Evolutionary conservation across 2,329 filamentous ascomycete species (phyloP), one percentile per base, ranked within the genome.

Genomic region (Penicillium paneum): DNA sequence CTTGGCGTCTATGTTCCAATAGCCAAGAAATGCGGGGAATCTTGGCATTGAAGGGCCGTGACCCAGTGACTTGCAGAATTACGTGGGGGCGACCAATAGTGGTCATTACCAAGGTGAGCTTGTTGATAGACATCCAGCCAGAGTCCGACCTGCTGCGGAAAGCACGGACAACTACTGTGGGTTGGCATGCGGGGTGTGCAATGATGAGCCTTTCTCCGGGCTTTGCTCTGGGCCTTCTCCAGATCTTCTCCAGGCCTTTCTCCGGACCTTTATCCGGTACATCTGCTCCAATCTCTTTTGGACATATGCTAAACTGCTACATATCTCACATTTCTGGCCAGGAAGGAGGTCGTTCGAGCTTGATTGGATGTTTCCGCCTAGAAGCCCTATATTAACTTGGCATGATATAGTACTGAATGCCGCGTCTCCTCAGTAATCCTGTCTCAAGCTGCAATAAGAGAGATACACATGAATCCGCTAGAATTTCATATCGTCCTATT

Each of bases 401-500:
- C 19, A 39, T 8, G 11, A 8, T 24, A 28, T 28, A 28, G 21
- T 15, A 8, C 19, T 24, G 11, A 15, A 12, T 39, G 12, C 8
- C 5, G 8, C 8, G 12, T 24, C 21, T 47, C 10, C 3, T 47
- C 44, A 28, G 34, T 15, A 38, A 28, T 11, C n/a, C 52, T 48
- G 32, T 44, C 53, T 29, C 53, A 31, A 44, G 19, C 5, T 2
- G 41, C 34, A 15, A 76, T 76, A 52, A 67, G 65, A 62, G 66
- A 76, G 21, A 67, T 78, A 35, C 40, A 73, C 42, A 76, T 77
- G 58, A 77, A 74, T 2, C 74, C 74, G 0, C 74, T 77, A 64
- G 75, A 74, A 26, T 76, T 78, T 52, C 75, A 75, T 64, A 74
- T 75, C 50, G 76, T 77, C 72, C 75, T 74, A 17, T 60, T 78